These are phyloP conservation scores for Diplocarpon mali DNA, from an alignment of 2,329 filamentous ascomycete species.

Conservation along the genomic window DNA sequence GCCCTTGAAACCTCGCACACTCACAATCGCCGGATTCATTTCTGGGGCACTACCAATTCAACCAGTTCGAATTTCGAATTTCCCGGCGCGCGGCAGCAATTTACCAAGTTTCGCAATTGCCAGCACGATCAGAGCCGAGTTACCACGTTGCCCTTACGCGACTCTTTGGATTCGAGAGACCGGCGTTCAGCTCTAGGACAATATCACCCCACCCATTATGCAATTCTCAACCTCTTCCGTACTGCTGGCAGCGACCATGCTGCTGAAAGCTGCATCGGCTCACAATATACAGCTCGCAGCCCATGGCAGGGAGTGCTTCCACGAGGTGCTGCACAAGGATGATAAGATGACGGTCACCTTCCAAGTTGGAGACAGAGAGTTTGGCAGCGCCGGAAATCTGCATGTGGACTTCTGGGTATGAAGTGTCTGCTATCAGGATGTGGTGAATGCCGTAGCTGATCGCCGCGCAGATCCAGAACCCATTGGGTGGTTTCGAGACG, in stretches of 20 bases:
- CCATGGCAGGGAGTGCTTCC: conserved; percentile 94
- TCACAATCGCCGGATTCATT: not conserved
- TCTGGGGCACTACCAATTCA: not conserved
- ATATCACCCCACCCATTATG: conserved; percentile 18
- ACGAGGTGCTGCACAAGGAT: conserved; percentile 82
- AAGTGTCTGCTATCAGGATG: conserved; percentile 19
- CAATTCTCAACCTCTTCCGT: conserved; percentile 24
- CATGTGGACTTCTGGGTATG: conserved; percentile 96
- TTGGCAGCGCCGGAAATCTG: conserved; percentile 85
- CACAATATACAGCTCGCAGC: conserved; percentile 95
- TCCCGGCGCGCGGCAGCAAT: not conserved
- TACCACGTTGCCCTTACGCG: conserved; percentile 2
- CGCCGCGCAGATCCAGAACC: conserved; percentile 59
- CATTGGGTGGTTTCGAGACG: conserved; percentile 61
- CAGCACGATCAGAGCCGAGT: not conserved
- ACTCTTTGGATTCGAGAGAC: conserved; percentile 1
- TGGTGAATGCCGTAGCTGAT: conserved; percentile 12
- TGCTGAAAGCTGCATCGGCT: conserved; percentile 49
- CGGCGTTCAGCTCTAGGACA: conserved; percentile 1
- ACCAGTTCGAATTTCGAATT: not conserved
- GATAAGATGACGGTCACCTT: conserved; percentile 98
- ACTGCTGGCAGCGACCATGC: conserved; percentile 22
- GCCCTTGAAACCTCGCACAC: not conserved
- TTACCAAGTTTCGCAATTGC: not conserved
- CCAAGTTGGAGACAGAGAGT: conserved; percentile 94